Conservation (phyloP, 2,329 filamentous ascomycete species). For the Chaetomium strumarium region DNA sequence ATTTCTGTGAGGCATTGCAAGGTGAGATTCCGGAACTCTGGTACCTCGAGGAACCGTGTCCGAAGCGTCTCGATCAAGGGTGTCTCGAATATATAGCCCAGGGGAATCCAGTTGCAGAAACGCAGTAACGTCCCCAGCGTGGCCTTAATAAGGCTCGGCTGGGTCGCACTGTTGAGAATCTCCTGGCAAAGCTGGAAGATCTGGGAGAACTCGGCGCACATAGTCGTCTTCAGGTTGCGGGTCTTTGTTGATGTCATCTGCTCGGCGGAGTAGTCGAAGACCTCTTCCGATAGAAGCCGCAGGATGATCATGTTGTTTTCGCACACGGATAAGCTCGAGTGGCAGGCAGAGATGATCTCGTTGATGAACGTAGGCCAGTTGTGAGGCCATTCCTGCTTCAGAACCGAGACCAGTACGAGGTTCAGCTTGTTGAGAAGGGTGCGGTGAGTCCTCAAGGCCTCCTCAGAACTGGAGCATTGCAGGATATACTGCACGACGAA, state of each 20-base stretch:
- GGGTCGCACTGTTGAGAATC: constrained; percentile 79
- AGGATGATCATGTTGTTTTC: constrained; percentile 99
- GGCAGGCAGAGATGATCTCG: constrained; percentile 95
- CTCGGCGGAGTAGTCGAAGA: constrained; percentile 97
- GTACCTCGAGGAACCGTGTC: constrained; percentile 84
- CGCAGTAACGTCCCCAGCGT: constrained; percentile 91
- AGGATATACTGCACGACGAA: constrained; percentile 99
- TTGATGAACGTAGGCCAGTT: constrained; percentile 99
- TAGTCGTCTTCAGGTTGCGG: constrained; percentile 92
- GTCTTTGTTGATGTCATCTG: constrained; percentile 99
- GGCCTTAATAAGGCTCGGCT: constrained; percentile 87
- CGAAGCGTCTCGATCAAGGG: constrained; percentile 90
- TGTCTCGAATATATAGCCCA: constrained; percentile 98
- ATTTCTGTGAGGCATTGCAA: constrained; percentile 97
- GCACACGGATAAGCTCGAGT: constrained; percentile 92
- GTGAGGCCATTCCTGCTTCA: constrained; percentile 99
- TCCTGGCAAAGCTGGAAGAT: constrained; percentile 98
- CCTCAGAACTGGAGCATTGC: constrained; percentile 83
- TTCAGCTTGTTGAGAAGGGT: constrained; percentile 97
- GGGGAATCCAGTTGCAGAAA: constrained; percentile 98
- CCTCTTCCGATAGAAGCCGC: constrained; percentile 90
- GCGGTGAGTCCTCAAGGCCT: constrained; percentile 75
- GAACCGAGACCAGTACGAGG: constrained; percentile 89
- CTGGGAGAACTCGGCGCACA: constrained; percentile 97
- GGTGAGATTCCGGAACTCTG: constrained; percentile 94